phyloP scores from a whole-genome alignment of 1,284 basidiomycete genomes.

The Phylloboletellus chloephorus region DNA sequence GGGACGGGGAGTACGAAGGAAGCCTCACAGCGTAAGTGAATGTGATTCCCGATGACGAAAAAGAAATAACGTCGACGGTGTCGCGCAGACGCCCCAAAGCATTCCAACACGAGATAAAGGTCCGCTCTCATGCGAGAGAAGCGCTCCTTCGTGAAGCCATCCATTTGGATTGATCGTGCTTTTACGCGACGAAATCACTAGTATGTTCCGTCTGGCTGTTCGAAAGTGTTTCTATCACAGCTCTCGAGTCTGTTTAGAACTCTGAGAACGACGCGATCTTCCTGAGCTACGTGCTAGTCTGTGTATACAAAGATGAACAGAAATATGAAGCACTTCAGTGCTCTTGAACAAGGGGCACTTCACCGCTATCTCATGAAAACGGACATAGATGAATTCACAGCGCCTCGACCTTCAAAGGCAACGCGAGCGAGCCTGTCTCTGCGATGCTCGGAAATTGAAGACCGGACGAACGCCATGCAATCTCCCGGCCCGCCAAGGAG shows the following conservation, averaged over 20 bases:
- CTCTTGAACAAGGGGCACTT: too few species aligned
- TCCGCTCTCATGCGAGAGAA: conserved; percentile 1
- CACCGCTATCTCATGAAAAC: not conserved
- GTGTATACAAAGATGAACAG: too few species aligned
- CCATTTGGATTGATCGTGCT: too few species aligned
- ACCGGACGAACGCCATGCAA: conserved; percentile 9
- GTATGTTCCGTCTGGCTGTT: not conserved
- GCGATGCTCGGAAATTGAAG: conserved; percentile 6
- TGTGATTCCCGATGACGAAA: not conserved
- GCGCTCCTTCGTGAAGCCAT: not conserved
- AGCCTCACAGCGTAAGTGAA: conserved; percentile 5
- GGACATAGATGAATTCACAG: not conserved
- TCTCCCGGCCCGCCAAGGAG: conserved; percentile 1
- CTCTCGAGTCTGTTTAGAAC: too few species aligned
- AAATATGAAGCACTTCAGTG: too few species aligned
- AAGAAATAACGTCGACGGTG: not conserved
- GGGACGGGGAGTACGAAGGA: conserved; percentile 2
- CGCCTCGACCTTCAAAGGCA: conserved; percentile 4
- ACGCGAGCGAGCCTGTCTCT: conserved; percentile 1
- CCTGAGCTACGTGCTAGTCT: too few species aligned
- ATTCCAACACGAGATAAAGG: conserved; percentile 1
- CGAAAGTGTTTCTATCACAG: too few species aligned
- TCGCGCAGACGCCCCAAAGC: conserved; percentile 2
- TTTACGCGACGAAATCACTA: too few species aligned
- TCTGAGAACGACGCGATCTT: too few species aligned